Base-by-base conservation (phyloP, 331 rosid species). In the Pyrus hybrid region DNA sequence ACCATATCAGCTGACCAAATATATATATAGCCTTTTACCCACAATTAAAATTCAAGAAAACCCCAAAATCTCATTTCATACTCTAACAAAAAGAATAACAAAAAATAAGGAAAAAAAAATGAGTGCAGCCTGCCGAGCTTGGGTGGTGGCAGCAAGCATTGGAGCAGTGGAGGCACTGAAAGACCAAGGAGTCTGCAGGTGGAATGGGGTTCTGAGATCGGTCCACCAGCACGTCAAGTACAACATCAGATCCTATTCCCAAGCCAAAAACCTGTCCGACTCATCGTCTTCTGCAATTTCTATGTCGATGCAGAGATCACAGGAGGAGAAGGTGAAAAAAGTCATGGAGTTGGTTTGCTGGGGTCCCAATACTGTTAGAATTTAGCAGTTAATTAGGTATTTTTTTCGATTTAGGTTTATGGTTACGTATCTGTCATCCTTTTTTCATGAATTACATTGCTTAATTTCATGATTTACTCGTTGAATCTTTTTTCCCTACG, bases 111-210 rank as follows among this genome's bases (percentile, higher is more conserved):
- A 1, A 14, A 29, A 8, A 13, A 64, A n/a, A 60, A 17, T 86
- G 93, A 86, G 86, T 29, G 77, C 87, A 35, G 81, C 86, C 13
- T 72, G 83, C 51, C 84, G 80, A 72, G 91, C 91, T 5, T 93
- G 98, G 98, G 57, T 91, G 8, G 97, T 90, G 75, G 98, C 97
- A 68, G 83, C 96, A 11, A 85, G 88, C 35, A 85, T 82, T 35
- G 88, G 84, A 43, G 86, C 82, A 2, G 98, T 94, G 25, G 98
- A 94, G 68, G 94, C 95, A 0, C 64, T 91, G 73, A 94, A 94
- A 32, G 98, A 91, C n/a, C 98, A 91, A 86, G 98, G 98, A 0
- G 77, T 94, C 0, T 93, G 97, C 85, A 85, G 97, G 53, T 94
- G 98, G 98, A 94, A 91, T 72, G 61, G 83, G 45, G 80, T 74